Evolutionary conservation across 306 rosid genomes (phyloP), one percentile per base, ranked within the genome.

Genomic region (Oemleria cerasiformis): DNA sequence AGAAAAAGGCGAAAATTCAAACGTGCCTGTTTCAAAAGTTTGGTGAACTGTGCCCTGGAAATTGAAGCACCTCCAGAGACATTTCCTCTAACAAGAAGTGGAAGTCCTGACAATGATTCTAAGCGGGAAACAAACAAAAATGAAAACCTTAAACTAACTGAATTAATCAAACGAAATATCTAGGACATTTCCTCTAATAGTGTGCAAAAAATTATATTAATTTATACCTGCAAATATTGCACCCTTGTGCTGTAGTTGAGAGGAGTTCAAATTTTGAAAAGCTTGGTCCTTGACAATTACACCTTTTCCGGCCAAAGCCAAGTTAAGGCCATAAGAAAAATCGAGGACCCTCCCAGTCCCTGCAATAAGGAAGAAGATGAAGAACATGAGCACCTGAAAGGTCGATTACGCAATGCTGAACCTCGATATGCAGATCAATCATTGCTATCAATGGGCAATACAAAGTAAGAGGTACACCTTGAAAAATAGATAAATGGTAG

Each of bases 271-370:
- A 63, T 81, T 79, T 9, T 17, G 75, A 50, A 85, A 81, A 43
- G 67, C 88, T 74, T 81, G 63, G 72, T 60, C 80, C 43, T 62
- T 59, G 55, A 79, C 82, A 25, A 76, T 41, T 47, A 81, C 78
- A 56, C 86, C 84, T 77, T 79, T 84, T 55, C 72, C 68, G n/a
- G 86, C 86, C 65, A 84, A 67, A 64, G 84, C 86, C 73, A 77
- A 73, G 43, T 73, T 76, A 50, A 76, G 78, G 23, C 88, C 81
- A 14, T 41, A 17, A 17, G 74, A 68, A 75, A 20, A 53, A 45
- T 56, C 73, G 66, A 15, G 56, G 55, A 20, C 51, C 47, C 36
- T 63, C 74, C 76, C 77, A 63, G 77, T 63, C 74, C 76, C 77
- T 71, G 77, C 68, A 1, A 15, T 41, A 30, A 69, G 58, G 58